Base-by-base conservation (phyloP, 352 stramenopile species). In the Phytopythium helicoides region DNA sequence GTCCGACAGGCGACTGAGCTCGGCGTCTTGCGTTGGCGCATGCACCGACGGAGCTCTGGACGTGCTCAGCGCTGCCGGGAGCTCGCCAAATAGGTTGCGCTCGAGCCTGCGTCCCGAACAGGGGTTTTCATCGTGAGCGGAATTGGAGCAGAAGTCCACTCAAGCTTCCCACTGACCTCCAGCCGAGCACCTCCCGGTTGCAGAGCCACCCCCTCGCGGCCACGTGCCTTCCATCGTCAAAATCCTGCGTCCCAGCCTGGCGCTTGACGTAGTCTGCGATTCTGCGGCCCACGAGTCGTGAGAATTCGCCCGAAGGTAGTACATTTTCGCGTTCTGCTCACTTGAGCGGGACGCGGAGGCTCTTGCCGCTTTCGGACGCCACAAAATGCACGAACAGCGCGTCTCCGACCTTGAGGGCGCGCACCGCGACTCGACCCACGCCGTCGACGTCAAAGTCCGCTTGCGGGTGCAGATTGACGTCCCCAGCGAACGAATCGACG, bases 351-450 rank as follows among this genome's bases (percentile, higher is more conserved):
- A 83, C 26, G 1, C 61, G 67, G n/a, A 72, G 21, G 11, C 64
- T 71, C 38, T 41, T 63, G 5, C 25, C 11, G 18, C 10, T 33
- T 1, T 21, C 21, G 12, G 21, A 21, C 18, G 55, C 62, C n/a
- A 83, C 70, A 28, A 81, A 83, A 52, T 83, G 73, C 26, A 77
- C 65, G 37, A 77, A 83, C 35, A 83, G 38, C 45, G 68, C 68
- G 1, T 19, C 51, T 33, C 62, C 62, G 31, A 81, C 62, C 10
- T 51, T 25, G 25, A 83, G 49, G 23, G 45, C 68, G 15, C 73
- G 67, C 34, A 79, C 67, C 14, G 28, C 38, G 10, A 42, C 31
- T 28, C 14, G 23, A 4, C 1, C 14, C 21, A 23, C 11, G 6
- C 39, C 5, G 39, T 23, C 35, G 61, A 45, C 23, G 26, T 28